Evolutionary conservation across 108 stramenopile species (phyloP).

Genomic region (Pseudonitzschia multiseries): DNA sequence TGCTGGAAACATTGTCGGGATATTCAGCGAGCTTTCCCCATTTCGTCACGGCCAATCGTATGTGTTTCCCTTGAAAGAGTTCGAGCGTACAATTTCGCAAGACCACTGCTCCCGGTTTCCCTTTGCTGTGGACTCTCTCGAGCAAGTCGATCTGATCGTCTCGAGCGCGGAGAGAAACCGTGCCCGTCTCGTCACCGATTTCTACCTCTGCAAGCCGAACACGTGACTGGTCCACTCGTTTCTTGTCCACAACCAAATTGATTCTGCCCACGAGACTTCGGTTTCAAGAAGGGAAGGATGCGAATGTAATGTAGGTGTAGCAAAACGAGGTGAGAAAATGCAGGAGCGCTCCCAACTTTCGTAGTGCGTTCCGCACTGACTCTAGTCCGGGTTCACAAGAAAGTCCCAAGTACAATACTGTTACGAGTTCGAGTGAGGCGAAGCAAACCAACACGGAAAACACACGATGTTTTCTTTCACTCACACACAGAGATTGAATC

Average conservation of each 20-base stretch:
- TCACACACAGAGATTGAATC: conserved; percentile 85
- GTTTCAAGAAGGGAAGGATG: not conserved
- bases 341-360: no score
- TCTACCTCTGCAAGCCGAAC: conserved; percentile 82
- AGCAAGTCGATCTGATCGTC: conserved; percentile 85
- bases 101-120: conserved; percentile 64
- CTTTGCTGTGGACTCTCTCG: conserved; percentile 45
- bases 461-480: conserved; percentile 17
- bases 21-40: conserved; percentile 82
- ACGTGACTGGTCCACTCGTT: conserved; percentile 73
- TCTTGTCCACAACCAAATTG: conserved; percentile 80
- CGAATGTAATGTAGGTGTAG: no score
- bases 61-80: conserved; percentile 71
- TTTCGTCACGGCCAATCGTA: conserved; percentile 83
- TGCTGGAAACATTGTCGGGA: conserved; percentile 80
- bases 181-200: conserved; percentile 81
- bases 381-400: not conserved
- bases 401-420: not conserved
- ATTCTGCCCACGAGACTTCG: conserved; percentile 72
- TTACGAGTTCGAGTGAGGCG: not conserved
- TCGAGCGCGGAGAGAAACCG: conserved; percentile 73
- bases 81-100: conserved; percentile 82
- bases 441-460: not conserved
- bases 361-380: not conserved
- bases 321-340: conserved; percentile 9